A percentile compares a stretch with the other conserved stretches of the same genome.
phyloP scores from a whole-genome alignment of 1,284 basidiomycete genomes.

The Sporisorium reilianum region DNA sequence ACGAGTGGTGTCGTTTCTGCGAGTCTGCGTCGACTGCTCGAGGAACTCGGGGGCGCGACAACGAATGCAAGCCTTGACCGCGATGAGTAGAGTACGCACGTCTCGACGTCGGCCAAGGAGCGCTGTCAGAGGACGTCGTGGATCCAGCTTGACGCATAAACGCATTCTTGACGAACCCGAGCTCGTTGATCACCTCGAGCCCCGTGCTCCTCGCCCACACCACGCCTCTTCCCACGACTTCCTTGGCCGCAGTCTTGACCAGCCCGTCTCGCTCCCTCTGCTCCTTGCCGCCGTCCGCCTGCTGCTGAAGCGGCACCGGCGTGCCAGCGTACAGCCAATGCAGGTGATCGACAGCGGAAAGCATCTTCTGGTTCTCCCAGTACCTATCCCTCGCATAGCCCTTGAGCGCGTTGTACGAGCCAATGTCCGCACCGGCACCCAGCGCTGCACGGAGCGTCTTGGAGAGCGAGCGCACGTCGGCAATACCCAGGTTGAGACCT shows the following conservation, averaged over 20 bases:
- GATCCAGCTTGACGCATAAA: constrained; percentile 56
- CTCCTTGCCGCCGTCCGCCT: constrained; percentile 36
- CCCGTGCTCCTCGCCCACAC: constrained; percentile 67
- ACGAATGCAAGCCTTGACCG: background rate
- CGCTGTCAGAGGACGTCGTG: constrained; percentile 16
- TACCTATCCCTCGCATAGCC: constrained; percentile 62
- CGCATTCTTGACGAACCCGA: constrained; percentile 60
- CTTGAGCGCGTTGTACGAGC: constrained; percentile 57
- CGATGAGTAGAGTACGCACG: constrained; percentile 5
- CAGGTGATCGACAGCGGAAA: constrained; percentile 64
- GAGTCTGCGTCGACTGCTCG: too few relatives aligned
- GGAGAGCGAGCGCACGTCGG: constrained; percentile 74
- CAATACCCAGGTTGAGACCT: constrained; percentile 91
- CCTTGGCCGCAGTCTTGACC: constrained; percentile 35
- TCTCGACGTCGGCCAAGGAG: constrained; percentile 19
- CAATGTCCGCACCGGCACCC: constrained; percentile 59
- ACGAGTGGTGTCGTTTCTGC: constrained; percentile 26
- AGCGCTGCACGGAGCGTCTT: constrained; percentile 42
- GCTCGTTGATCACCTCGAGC: constrained; percentile 67
- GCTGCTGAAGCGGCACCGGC: constrained; percentile 39
- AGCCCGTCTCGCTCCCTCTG: constrained; percentile 39
- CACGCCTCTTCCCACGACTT: constrained; percentile 40
- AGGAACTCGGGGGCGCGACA: constrained; percentile 3
- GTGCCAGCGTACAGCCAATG: constrained; percentile 63
- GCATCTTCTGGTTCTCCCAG: constrained; percentile 64